Conservation (phyloP, 2,329 filamentous ascomycete species). For the Trematosphaeria pertusa region DNA sequence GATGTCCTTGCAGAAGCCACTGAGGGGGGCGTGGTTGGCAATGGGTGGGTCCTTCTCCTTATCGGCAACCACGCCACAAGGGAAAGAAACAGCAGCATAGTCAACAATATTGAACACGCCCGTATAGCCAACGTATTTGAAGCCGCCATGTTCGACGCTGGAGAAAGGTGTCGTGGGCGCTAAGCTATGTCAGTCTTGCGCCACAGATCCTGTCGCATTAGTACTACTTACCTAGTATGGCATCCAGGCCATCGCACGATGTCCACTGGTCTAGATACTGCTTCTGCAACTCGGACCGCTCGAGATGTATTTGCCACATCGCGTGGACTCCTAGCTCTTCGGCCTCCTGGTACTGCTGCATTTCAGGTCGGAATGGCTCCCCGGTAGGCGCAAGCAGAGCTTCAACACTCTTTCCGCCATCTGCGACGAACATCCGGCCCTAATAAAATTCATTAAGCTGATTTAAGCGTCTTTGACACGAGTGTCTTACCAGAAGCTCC, state of each 20-base stretch:
- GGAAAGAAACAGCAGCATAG: slow-evolving; percentile 55
- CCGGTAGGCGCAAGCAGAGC: slow-evolving; percentile 49
- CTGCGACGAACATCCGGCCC: slow-evolving; percentile 56
- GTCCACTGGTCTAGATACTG: slow-evolving; percentile 56
- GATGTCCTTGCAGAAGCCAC: slow-evolving; percentile 49
- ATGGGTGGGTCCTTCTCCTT: slow-evolving; percentile 44
- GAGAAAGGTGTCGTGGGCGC: slow-evolving; percentile 55
- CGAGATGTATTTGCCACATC: slow-evolving; percentile 59
- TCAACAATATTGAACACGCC: slow-evolving; percentile 59
- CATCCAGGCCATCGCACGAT: slow-evolving; percentile 51
- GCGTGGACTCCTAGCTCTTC: slow-evolving; percentile 53
- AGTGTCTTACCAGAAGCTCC: slow-evolving; percentile 54
- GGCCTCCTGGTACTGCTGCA: slow-evolving; percentile 54
- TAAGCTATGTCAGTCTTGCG: slow-evolving; percentile 18
- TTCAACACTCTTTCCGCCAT: slow-evolving; percentile 58
- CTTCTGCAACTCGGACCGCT: slow-evolving; percentile 53
- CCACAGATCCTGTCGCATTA: not conserved
- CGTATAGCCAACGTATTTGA: slow-evolving; percentile 55
- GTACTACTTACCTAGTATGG: slow-evolving; percentile 47
- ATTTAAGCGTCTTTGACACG: not conserved
- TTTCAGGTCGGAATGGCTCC: slow-evolving; percentile 59
- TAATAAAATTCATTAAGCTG: slow-evolving; percentile 15
- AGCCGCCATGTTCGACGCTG: slow-evolving; percentile 50
- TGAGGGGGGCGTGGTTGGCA: slow-evolving; percentile 35
- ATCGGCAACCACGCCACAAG: slow-evolving; percentile 49